Conservation (phyloP, 1,139 yeast genomes). For the Saccharomyces hybrid region DNA sequence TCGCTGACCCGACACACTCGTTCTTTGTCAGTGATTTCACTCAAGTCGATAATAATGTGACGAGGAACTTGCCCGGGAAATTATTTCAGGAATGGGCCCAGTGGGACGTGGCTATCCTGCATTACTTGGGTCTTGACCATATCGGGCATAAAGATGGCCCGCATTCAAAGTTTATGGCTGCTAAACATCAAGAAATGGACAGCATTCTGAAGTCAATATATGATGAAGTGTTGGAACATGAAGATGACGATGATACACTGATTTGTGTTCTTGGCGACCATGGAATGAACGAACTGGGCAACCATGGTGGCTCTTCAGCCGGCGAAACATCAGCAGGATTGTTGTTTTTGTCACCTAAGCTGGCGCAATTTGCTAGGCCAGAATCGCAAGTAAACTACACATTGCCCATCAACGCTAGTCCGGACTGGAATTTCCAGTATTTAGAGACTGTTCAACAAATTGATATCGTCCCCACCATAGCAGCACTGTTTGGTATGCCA, state of each 20-base stretch:
- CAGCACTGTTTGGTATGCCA: constrained; percentile 67
- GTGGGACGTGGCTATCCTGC: constrained; percentile 86
- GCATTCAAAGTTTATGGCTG: constrained; percentile 64
- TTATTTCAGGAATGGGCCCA: constrained; percentile 30
- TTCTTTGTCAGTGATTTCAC: constrained; percentile 92
- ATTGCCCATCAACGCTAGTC: constrained; percentile 40
- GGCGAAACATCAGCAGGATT: constrained; percentile 91
- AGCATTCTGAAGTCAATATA: constrained; percentile 49
- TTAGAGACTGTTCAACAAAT: constrained; percentile 59
- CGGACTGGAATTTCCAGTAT: constrained; percentile 38
- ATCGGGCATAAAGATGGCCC: constrained; percentile 98
- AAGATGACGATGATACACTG: constrained; percentile 49
- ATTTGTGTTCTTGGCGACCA: constrained; percentile 86
- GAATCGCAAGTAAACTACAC: constrained; percentile 26
- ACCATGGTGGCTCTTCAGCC: constrained; percentile 89
- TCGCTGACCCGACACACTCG: constrained; percentile 81
- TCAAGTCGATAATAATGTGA: constrained; percentile 88
- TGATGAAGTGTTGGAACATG: constrained; percentile 23
- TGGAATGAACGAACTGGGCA: constrained; percentile 85
- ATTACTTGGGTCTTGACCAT: constrained; percentile 89
- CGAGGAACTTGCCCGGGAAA: constrained; percentile 56
- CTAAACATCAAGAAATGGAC: constrained; percentile 85
- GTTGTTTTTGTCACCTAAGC: constrained; percentile 56
- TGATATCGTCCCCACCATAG: constrained; percentile 81
- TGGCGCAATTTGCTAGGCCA: constrained; percentile 31